phyloP scores from a whole-genome alignment of 2,329 filamentous ascomycete genomes.

The Cladosporium sp. region DNA sequence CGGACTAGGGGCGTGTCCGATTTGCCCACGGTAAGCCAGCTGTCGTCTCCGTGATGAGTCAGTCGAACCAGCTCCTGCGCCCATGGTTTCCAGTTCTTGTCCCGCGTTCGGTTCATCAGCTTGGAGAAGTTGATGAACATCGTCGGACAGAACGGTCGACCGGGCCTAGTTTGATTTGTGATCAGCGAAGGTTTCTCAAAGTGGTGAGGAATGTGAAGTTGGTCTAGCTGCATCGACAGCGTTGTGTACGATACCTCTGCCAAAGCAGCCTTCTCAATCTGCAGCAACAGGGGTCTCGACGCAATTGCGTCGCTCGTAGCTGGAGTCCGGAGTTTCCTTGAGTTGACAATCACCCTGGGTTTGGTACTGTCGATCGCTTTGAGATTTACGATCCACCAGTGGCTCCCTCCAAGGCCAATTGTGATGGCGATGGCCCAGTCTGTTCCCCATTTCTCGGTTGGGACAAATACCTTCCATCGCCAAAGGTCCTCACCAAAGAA shows the following conservation, averaged over 20 bases:
- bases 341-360: constrained; percentile 18
- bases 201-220: constrained; percentile 20
- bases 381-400: constrained; percentile 72
- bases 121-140: constrained; percentile 19
- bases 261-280: constrained; percentile 38
- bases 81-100: constrained; percentile 20
- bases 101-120: constrained; percentile 15
- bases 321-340: constrained; percentile 14
- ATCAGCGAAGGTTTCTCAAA: constrained; percentile 18
- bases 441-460: constrained; percentile 63
- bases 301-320: background rate
- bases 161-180: constrained; percentile 10
- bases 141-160: background rate
- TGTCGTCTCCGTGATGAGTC: constrained; percentile 21
- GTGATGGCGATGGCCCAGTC: constrained; percentile 70
- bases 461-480: constrained; percentile 63
- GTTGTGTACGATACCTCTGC: constrained; percentile 30
- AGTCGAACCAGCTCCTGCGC: constrained; percentile 21
- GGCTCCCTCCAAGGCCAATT: constrained; percentile 67
- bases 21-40: background rate
- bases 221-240: constrained; percentile 23
- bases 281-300: constrained; percentile 17
- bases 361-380: constrained; percentile 35
- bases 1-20: constrained; percentile 22
- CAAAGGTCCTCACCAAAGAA: constrained; percentile 61